A percentile compares a stretch with the other conserved stretches of the same genome.
These are phyloP conservation scores for Achlya hypogyna DNA, from an alignment of 352 stramenopile species.

Conservation along the genomic window DNA sequence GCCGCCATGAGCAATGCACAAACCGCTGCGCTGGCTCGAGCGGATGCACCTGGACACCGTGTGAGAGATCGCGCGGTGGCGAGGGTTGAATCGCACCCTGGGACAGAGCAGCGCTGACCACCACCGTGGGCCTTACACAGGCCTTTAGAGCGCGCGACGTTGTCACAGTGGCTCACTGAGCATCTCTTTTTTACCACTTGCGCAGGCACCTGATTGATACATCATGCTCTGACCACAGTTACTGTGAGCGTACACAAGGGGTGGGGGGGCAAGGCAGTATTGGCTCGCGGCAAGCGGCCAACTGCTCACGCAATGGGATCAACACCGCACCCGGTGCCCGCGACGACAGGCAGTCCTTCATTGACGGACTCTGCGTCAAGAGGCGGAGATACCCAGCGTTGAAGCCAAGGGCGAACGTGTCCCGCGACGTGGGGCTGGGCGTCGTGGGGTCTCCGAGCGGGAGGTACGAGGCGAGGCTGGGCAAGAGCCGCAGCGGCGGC, in stretches of 20 bases:
- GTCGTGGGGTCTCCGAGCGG: not conserved
- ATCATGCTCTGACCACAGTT: too few species aligned
- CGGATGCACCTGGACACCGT: slow-evolving; percentile 77
- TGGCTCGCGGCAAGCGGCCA: not conserved
- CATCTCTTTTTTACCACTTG: too few species aligned
- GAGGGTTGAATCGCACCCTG: slow-evolving; percentile 26
- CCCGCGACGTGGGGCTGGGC: not conserved
- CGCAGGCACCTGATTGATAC: too few species aligned
- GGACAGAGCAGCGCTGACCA: slow-evolving; percentile 52
- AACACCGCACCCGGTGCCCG: not conserved
- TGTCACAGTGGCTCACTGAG: slow-evolving; percentile 69
- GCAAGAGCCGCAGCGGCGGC: not conserved
- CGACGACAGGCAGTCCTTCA: too few species aligned
- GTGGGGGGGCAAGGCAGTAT: not conserved
- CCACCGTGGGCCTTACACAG: slow-evolving; percentile 75
- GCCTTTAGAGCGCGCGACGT: slow-evolving; percentile 27
- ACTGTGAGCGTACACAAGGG: not conserved
- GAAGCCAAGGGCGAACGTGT: not conserved
- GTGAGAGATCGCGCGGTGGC: slow-evolving; percentile 22
- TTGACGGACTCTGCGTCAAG: too few species aligned
- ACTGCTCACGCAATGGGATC: not conserved
- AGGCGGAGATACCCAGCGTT: not conserved
- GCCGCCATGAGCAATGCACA: slow-evolving; percentile 60
- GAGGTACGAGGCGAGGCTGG: not conserved
- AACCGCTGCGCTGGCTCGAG: slow-evolving; percentile 60